Base-by-base conservation (phyloP, 1,139 yeast species). In the Waltiozyma sp. region DNA sequence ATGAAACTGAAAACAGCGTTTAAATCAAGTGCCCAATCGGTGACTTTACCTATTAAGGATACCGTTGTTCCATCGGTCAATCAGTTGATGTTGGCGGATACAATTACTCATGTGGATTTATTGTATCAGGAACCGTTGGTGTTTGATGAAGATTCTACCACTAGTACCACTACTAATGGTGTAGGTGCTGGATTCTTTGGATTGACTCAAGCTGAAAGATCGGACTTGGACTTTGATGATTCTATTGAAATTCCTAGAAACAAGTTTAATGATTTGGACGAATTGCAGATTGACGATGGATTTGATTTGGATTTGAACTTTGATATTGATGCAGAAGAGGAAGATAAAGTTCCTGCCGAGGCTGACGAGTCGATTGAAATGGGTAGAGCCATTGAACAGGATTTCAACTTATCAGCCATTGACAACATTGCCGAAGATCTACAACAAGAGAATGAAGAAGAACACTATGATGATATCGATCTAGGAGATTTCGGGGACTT, bases 71-170 rank as follows among this genome's bases (percentile, higher is more conserved):
- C 75, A 19, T 70, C 75, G 44, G 62, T 86, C 40, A 71, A 74
- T 39, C 70, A 72, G 45, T 66, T 83, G 45, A 73, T 80, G 0
- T 69, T 86, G 48, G 79, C 74, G 52, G 95, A 88, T 62, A 84
- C 84, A 37, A 81, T 87, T 38, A 82, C 95, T 0, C 86, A 80
- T 45, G 73, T 78, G 40, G 94, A 87, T 56, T 74, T 86, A 51
- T 65, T 83, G 40, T 73, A 72, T 50, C 81, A 77, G 52, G 84
- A 78, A 38, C 82, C 79, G 37, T 66, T 82, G 51, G 70, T 72
- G 40, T 70, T 82, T 51, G 81, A 75, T 47, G 80, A 73, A 24
- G 62, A 55, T 21, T 50, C 40, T 28, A 38, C 21, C 16, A 26
- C 28, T 14, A n/a, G 14, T 3, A 37, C 16, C 15, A 28, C 19